Evolutionary conservation across 306 rosid genomes (phyloP).

Genomic region (Casuarina glauca): DNA sequence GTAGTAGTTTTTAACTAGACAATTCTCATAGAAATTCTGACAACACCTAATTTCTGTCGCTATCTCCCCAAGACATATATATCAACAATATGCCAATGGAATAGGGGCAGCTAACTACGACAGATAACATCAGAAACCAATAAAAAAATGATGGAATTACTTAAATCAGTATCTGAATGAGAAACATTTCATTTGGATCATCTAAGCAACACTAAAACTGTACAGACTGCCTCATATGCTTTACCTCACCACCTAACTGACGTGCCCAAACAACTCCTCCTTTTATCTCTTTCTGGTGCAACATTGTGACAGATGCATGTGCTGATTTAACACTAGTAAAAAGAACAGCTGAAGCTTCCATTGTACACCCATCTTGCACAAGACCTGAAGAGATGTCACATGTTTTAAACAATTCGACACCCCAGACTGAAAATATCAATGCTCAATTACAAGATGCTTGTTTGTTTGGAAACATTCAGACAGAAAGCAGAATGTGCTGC

Average conservation of each 20-base stretch:
- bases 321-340: conserved; percentile 92
- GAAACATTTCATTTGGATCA: neutral
- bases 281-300: conserved; percentile 71
- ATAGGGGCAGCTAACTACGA: neutral
- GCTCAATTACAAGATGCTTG: conserved; percentile 6
- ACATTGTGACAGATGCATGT: conserved; percentile 66
- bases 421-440: conserved; percentile 11
- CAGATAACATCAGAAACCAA: neutral
- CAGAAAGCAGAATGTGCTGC: neutral
- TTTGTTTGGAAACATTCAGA: conserved; percentile 16
- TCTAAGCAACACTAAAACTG: conserved; percentile 3
- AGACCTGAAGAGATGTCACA: conserved; percentile 58
- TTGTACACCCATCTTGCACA: conserved; percentile 82
- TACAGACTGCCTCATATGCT: conserved; percentile 8
- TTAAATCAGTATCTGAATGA: neutral
- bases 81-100: neutral
- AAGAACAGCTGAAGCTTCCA: conserved; percentile 86
- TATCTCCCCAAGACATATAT: neutral
- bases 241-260: conserved; percentile 97
- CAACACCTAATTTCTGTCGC: neutral
- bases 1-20: neutral
- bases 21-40: neutral
- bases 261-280: conserved; percentile 89
- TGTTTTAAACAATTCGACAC: conserved; percentile 16
- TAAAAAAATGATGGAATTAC: conserved; percentile 4